A percentile compares a stretch with the other conserved stretches of the same genome.
Conservation (phyloP, 1,139 yeast genomes). For the Suhomyces choctaworum region DNA sequence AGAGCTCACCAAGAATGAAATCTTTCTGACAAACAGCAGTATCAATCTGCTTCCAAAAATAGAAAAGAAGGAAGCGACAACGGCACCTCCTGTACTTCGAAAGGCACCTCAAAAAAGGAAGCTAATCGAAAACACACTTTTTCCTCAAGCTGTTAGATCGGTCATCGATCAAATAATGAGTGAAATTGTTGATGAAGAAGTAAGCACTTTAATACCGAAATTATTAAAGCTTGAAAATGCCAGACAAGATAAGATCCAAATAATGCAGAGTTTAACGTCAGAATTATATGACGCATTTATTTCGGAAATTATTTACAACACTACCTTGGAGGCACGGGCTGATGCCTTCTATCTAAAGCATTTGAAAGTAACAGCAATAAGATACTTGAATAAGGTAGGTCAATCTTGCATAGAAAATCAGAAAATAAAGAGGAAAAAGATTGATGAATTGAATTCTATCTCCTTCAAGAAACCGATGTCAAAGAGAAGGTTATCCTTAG, state of each 20-base stretch:
- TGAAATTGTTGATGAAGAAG: conserved; percentile 33
- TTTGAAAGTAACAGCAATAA: conserved; percentile 28
- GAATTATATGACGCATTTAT: conserved; percentile 62
- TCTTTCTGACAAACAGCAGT: neutral
- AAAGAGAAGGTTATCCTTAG: conserved; percentile 25
- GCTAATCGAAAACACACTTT: conserved; percentile 20
- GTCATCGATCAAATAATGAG: conserved; percentile 32
- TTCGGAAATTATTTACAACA: conserved; percentile 51
- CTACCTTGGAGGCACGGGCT: conserved; percentile 45
- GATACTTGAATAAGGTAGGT: conserved; percentile 29
- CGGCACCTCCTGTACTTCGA: conserved; percentile 5
- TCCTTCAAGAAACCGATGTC: conserved; percentile 26
- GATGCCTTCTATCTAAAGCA: conserved; percentile 26
- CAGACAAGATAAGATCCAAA: conserved; percentile 25
- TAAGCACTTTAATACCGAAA: conserved; percentile 26
- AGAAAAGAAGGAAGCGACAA: conserved; percentile 3
- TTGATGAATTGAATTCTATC: conserved; percentile 45
- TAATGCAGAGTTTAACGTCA: conserved; percentile 41
- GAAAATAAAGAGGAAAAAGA: conserved; percentile 31
- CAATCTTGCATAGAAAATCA: conserved; percentile 22
- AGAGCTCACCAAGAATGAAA: too few relatives aligned
- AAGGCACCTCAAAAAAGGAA: conserved; percentile 16
- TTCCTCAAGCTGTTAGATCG: conserved; percentile 22
- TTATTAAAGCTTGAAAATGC: conserved; percentile 24
- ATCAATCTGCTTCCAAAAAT: neutral